Percentiles rank a stretch among this genome's conserved stretches.
phyloP scores from a whole-genome alignment of 495 filamentous ascomycete genomes.

The Hypoxylon lienhwacheense region DNA sequence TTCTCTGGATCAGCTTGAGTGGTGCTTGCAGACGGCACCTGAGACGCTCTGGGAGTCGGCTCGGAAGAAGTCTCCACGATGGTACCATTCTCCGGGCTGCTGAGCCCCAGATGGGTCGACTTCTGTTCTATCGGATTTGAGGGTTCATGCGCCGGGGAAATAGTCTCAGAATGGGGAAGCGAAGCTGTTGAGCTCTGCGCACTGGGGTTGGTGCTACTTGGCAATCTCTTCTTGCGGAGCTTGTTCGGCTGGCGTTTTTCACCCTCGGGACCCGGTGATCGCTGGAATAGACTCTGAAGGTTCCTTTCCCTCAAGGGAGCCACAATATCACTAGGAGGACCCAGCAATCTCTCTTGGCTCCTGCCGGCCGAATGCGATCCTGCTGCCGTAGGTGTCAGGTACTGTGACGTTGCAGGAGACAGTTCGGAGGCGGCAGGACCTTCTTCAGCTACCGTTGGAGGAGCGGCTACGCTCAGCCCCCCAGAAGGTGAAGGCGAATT shows the following conservation, averaged over 20 bases:
- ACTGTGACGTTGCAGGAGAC: slow-evolving; percentile 32
- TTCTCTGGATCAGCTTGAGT: slow-evolving; percentile 46
- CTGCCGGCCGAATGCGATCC: slow-evolving; percentile 39
- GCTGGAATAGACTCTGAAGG: slow-evolving; percentile 66
- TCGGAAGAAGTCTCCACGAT: slow-evolving; percentile 40
- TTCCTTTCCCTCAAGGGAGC: slow-evolving; percentile 74
- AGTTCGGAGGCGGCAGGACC: slow-evolving; percentile 16
- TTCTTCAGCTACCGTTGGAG: slow-evolving; percentile 35
- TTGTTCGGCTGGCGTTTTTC: slow-evolving; percentile 77
- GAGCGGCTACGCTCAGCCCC: slow-evolving; percentile 39
- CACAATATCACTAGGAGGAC: slow-evolving; percentile 46
- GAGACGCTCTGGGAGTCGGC: slow-evolving; percentile 40
- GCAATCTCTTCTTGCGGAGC: slow-evolving; percentile 77
- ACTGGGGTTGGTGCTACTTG: slow-evolving; percentile 72
- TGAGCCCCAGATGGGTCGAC: slow-evolving; percentile 32
- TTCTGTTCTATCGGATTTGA: slow-evolving; percentile 45
- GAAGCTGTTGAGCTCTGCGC: slow-evolving; percentile 85
- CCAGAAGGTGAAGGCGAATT: slow-evolving; percentile 33
- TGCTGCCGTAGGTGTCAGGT: slow-evolving; percentile 24
- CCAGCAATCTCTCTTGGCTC: slow-evolving; percentile 54
- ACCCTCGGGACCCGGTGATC: slow-evolving; percentile 65
- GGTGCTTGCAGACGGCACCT: slow-evolving; percentile 38
- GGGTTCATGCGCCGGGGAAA: slow-evolving; percentile 43
- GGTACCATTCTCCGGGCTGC: slow-evolving; percentile 26
- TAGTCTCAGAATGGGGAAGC: slow-evolving; percentile 52